Percentiles rank a stretch among this genome's conserved stretches.
Evolutionary conservation across 495 filamentous ascomycete species (phyloP).

Genomic region (Aspergillus affinis): DNA sequence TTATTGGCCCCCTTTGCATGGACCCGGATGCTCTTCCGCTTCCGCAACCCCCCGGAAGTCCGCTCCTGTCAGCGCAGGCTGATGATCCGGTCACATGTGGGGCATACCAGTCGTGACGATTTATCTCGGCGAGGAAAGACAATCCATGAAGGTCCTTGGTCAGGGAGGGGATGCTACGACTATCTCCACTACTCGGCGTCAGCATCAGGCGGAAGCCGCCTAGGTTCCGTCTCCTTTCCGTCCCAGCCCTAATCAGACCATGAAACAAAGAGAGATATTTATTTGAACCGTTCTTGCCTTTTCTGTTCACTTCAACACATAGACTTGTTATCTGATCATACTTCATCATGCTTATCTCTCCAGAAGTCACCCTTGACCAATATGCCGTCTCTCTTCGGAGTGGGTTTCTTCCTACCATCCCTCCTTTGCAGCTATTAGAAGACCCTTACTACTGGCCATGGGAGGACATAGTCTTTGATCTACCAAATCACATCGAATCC

Average conservation of each 20-base stretch:
- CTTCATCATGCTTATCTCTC: conserved; percentile 64
- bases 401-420: conserved; percentile 82
- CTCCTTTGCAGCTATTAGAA: conserved; percentile 71
- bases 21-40: conserved; percentile 23
- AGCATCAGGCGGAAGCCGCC: neutral
- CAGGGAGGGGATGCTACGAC: neutral
- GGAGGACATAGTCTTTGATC: conserved; percentile 74
- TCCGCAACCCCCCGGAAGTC: conserved; percentile 18
- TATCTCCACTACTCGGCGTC: neutral
- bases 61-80: neutral
- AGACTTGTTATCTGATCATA: neutral
- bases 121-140: neutral
- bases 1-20: neutral
- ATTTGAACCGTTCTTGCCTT: neutral
- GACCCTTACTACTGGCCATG: conserved; percentile 87
- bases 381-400: conserved; percentile 79
- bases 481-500: conserved; percentile 75
- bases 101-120: neutral
- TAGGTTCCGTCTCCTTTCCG: conserved; percentile 3
- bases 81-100: neutral
- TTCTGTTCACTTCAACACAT: neutral
- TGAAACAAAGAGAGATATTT: neutral
- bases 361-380: conserved; percentile 68
- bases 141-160: too few relatives aligned
- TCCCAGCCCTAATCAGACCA: neutral